Percentiles rank a stretch among this genome's conserved stretches.
Evolutionary conservation across 1,139 yeast species (phyloP).

Genomic region (Scheffersomyces parashehatae): DNA sequence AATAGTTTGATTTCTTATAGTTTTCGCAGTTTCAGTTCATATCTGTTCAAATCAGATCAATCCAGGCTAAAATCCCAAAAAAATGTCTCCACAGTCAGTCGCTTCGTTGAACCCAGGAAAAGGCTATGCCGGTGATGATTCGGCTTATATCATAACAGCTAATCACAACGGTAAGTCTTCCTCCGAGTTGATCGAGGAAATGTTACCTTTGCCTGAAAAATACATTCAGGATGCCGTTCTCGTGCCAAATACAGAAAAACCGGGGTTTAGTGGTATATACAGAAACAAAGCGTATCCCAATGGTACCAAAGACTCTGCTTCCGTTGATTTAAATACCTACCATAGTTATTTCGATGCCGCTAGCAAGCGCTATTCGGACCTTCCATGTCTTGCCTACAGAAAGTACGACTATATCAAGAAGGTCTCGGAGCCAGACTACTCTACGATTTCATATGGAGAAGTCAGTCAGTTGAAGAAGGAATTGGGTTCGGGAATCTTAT

Average conservation of each 20-base stretch:
- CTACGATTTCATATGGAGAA: constrained; percentile 14
- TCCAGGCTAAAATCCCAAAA: no score
- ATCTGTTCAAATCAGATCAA: no score
- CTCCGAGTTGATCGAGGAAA: constrained; percentile 14
- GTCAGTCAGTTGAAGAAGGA: constrained; percentile 13
- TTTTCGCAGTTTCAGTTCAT: no score
- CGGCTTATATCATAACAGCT: constrained; percentile 20
- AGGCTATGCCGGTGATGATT: constrained; percentile 18
- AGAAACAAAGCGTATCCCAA: constrained; percentile 28
- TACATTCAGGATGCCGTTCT: constrained; percentile 19
- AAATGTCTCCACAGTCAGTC: constrained; percentile 2
- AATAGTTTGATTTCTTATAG: no score
- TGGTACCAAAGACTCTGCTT: constrained; percentile 21
- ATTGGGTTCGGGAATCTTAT: constrained; percentile 23
- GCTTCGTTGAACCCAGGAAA: neutral
- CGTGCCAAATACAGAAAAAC: constrained; percentile 29
- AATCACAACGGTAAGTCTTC: constrained; percentile 8
- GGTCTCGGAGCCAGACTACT: constrained; percentile 12
- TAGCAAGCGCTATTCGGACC: constrained; percentile 11
- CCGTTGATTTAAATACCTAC: constrained; percentile 17
- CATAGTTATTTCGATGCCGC: constrained; percentile 15
- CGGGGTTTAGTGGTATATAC: constrained; percentile 35
- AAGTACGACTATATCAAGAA: constrained; percentile 18
- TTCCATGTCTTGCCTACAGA: constrained; percentile 17
- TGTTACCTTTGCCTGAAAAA: constrained; percentile 26